Conservation (phyloP, 2,329 filamentous ascomycete species). For the Fusarium siculi region DNA sequence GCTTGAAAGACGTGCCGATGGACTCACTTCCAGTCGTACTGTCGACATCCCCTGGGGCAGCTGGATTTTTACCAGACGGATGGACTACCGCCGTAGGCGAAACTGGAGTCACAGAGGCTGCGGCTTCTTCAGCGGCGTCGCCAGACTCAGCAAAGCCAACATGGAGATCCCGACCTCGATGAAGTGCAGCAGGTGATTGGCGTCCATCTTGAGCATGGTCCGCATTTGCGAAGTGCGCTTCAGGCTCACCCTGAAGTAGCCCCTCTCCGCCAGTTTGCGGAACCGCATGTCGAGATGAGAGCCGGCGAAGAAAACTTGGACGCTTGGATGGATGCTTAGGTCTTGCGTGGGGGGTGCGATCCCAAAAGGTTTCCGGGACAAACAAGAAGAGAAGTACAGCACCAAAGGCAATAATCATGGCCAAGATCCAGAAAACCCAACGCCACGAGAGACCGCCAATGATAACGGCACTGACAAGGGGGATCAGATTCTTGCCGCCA, state of each 20-base stretch:
- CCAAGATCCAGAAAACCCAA: constrained; percentile 91
- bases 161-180: constrained; percentile 55
- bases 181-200: constrained; percentile 1
- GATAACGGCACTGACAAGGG: constrained; percentile 85
- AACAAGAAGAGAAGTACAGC: constrained; percentile 84
- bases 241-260: constrained; percentile 29
- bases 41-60: not conserved
- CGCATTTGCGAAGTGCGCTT: constrained; percentile 65
- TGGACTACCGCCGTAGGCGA: constrained; percentile 5
- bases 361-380: constrained; percentile 96
- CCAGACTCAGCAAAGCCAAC: constrained; percentile 64
- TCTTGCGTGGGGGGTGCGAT: constrained; percentile 72
- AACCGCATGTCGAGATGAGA: constrained; percentile 55
- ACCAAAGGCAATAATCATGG: constrained; percentile 80
- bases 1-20: constrained; percentile 39
- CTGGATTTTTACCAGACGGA: not conserved
- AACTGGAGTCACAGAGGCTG: not conserved
- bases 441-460: constrained; percentile 83
- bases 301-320: constrained; percentile 59
- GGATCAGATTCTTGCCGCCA: constrained; percentile 90
- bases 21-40: constrained; percentile 35
- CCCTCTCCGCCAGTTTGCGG: constrained; percentile 9
- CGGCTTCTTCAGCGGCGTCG: constrained; percentile 5
- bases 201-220: constrained; percentile 41
- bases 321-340: constrained; percentile 48